Base-by-base conservation (phyloP, 2,329 filamentous ascomycete species). In the Fusarium sp. region DNA sequence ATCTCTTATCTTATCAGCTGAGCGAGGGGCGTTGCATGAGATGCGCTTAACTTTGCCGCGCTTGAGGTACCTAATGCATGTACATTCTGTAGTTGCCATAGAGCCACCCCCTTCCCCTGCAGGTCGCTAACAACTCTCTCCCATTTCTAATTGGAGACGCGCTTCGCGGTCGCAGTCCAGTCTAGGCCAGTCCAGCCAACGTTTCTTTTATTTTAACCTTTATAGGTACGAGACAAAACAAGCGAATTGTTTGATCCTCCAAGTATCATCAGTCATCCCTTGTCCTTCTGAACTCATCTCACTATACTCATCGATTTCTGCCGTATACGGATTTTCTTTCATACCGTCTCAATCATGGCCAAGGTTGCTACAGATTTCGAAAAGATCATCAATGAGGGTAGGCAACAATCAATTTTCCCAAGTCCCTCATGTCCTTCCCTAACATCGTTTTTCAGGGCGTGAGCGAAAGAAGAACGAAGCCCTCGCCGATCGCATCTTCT, bases 401-500 rank as follows among this genome's bases (percentile, higher is more conserved):
- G 71, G 74, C 65, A 15, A 12, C 50, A 35, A 28, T 33, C 25
- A 18, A 25, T 25, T 18, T 35, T 32, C 30, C 23, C 30, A 25
- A 28, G 35, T 16, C 19, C 43, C 33, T 32, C 30, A 15, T 46
- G 37, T 28, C 43, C 32, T n/a, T 33, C 23, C 32, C 44, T 66
- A 43, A 74, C 43, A 25, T 49, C 53, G 9, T 25, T 33, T 19
- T 38, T 13, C 75, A 90, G 89, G 86, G 70, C 91, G 92, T 69
- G 88, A 93, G 80, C 89, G 90, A 80, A 92, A 92, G 83, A 91
- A 90, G 83, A 91, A 92, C 75, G 89, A 93, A 79, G 86, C 85
- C 7, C 88, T 94, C n/a, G 93, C 93, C 37, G 87, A 92, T 76
- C 87, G 89, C 79, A 94, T 95, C 79, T 91, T 95, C 75, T 89